Base-by-base conservation (phyloP, 768 basidiomycete genomes). In the Sporobolomyces roseus region DNA sequence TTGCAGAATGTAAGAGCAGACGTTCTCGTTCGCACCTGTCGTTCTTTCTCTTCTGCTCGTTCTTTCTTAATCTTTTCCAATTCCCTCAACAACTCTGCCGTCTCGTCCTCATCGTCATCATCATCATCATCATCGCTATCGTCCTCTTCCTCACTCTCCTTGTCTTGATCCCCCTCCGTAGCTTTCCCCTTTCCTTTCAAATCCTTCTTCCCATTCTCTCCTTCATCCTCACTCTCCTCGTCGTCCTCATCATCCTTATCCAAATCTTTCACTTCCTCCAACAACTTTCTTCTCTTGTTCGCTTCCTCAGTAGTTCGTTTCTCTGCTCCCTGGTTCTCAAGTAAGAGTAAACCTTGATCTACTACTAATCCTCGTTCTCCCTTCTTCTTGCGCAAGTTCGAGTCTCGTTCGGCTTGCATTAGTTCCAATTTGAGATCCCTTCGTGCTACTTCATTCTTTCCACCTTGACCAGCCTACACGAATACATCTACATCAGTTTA, bases 31-130 rank as follows among this genome's bases (percentile, higher is more conserved):
- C n/a, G n/a, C 80, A 63, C 67, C 67, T 78, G 77, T 50, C 89
- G 83, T 43, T 84, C 88, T 77, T 92, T 92, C 79, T 98, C 96
- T 75, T 89, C 93, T 16, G 93, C 93, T 14, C 94, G 84, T 77
- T 98, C 93, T 53, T 87, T 87, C 80, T 96, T 97, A 74, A 98
- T 97, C 81, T 94, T 97, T 80, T 96, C 94, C n/a, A 99, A 83
- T 78, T 99, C 96, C 30, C 92, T 87, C 69, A 99, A 82, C 29
- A 99, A 83, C 75, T 96, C 94, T 0, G 92, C 92, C 0, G 92
- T 71, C 55, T 74, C 69, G 5, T 88, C 88, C 29, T 88, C 87
- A 19, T 87, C 86, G 65, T 93, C 92, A 75, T 97, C 93, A 77
- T 93, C 77, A 68, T 88, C 91, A 30, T 90, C 74, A 23, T 89